These are phyloP conservation scores for Hypoxylon sp. DNA, from an alignment of 2,329 filamentous ascomycete genomes.

Conservation along the genomic window DNA sequence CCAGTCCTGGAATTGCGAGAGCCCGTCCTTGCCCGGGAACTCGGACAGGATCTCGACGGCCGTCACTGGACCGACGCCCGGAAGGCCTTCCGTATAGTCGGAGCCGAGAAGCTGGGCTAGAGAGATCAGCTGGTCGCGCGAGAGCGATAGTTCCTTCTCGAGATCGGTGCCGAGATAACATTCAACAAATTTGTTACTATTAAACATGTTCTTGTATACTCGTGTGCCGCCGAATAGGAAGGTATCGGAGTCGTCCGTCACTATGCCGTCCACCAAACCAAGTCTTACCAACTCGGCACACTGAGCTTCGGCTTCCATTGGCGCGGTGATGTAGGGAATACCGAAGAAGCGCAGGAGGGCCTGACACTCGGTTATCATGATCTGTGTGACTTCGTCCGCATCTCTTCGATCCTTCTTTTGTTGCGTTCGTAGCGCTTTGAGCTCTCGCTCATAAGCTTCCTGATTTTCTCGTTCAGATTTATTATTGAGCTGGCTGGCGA, in stretches of 20 bases:
- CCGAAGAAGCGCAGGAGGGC: slow-evolving; percentile 89
- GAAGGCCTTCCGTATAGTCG: slow-evolving; percentile 93
- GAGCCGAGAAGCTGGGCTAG: slow-evolving; percentile 91
- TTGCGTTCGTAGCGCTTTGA: slow-evolving; percentile 86
- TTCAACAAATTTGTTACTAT: slow-evolving; percentile 96
- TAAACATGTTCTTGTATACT: slow-evolving; percentile 99
- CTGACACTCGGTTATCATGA: slow-evolving; percentile 96
- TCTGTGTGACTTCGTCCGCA: slow-evolving; percentile 94
- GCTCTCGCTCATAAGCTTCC: slow-evolving; percentile 84
- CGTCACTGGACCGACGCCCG: slow-evolving; percentile 91
- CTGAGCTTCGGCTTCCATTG: slow-evolving; percentile 98
- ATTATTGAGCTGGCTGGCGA: slow-evolving; percentile 85
- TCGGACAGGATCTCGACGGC: slow-evolving; percentile 94
- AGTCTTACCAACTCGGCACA: slow-evolving; percentile 89
- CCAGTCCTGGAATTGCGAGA: slow-evolving; percentile 86
- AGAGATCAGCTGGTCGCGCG: slow-evolving; percentile 85
- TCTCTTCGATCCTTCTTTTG: slow-evolving; percentile 96
- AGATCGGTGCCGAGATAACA: slow-evolving; percentile 88
- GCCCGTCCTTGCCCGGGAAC: slow-evolving; percentile 69
- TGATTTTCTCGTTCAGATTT: slow-evolving; percentile 74
- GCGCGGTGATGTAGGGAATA: slow-evolving; percentile 94
- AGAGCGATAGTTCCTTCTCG: slow-evolving; percentile 87
- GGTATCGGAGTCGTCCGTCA: slow-evolving; percentile 95
- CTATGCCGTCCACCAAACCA: slow-evolving; percentile 93
- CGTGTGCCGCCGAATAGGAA: slow-evolving; percentile 96